Evolutionary conservation across 352 stramenopile genomes (phyloP).

Genomic region (Phytophthora boehmeriae): DNA sequence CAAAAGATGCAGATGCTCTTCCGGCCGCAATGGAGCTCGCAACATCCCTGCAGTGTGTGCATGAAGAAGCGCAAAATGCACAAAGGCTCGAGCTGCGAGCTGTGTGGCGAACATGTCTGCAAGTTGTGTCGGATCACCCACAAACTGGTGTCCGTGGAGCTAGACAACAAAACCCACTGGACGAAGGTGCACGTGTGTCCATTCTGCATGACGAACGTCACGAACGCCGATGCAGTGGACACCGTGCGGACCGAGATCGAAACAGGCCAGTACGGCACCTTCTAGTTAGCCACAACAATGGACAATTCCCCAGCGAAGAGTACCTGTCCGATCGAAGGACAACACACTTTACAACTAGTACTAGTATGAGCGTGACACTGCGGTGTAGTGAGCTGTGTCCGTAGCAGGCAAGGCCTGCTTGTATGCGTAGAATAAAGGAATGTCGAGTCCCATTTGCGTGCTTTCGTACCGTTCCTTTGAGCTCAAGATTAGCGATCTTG

Average conservation of each 20-base stretch:
- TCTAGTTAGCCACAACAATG: conserved; percentile 15
- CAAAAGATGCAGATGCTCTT: conserved; percentile 28
- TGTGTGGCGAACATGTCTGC: conserved; percentile 30
- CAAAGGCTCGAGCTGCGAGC: conserved; percentile 27
- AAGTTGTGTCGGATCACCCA: conserved; percentile 30
- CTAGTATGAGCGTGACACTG: conserved; percentile 18
- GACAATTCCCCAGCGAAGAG: conserved; percentile 10
- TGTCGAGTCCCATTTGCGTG: too few relatives aligned
- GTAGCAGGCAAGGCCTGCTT: too few relatives aligned
- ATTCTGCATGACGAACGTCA: conserved; percentile 23
- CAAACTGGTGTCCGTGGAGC: conserved; percentile 28
- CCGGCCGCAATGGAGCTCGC: conserved; percentile 18
- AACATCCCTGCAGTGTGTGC: conserved; percentile 24
- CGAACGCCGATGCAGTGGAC: conserved; percentile 18
- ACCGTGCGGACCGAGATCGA: conserved; percentile 27
- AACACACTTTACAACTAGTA: conserved; percentile 8
- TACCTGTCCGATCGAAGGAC: conserved; percentile 30
- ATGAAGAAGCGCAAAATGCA: conserved; percentile 35
- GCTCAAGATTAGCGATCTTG: not conserved
- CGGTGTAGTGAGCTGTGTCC: not conserved
- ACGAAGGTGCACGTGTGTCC: conserved; percentile 26
- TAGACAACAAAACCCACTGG: conserved; percentile 32
- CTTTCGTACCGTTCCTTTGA: too few relatives aligned
- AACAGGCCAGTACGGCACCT: conserved; percentile 21
- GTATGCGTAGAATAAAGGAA: too few relatives aligned